Evolutionary conservation across 495 filamentous ascomycete species (phyloP), one percentile per base, ranked within the genome.

Genomic region (Neurospora terricola): DNA sequence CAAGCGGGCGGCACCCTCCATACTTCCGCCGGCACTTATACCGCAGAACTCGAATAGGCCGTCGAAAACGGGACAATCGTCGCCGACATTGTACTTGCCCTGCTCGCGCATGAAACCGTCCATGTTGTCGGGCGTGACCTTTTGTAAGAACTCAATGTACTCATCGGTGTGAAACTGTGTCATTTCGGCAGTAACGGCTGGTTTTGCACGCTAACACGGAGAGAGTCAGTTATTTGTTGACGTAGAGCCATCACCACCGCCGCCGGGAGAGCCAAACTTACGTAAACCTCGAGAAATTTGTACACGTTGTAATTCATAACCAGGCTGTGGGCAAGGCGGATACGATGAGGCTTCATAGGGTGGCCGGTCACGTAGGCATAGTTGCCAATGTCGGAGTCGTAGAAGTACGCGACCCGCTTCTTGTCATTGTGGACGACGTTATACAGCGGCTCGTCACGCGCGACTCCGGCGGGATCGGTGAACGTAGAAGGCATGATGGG

Each of bases 251-350:
- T 30, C 11, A 34, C 21, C 6, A 34, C 48, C 48, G 11, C 11
- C 30, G n/a, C 11, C 18, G 59, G 11, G 34, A 23, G 39, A 30
- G 23, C 39, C 36, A 88, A 45, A 45, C 92, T 86, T 83, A 97
- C 94, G 77, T 98, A 99, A 21, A 99, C 97, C 77, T 99, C 96
- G 90, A 99, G 96, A 80, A 96, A 96, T 83, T 97, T 97, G 83
- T 98, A 99, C 0, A 98, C 88, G 34, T 93, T 92, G 84, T 98
- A 98, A 82, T 99, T 98, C 96, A 99, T 98, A 71, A 99, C 94
- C 81, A 99, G 82, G 76, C 91, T 94, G 85, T 99, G 96, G 48
- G 96, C 93, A 87, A 99, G 91, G 75, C 96, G 90, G 82, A 99
- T 98, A 66, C 96, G 91, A 84, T 99, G 96, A 18, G 96, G 96